Base-by-base conservation (phyloP, 768 basidiomycete genomes). In the Lentinula sp. region DNA sequence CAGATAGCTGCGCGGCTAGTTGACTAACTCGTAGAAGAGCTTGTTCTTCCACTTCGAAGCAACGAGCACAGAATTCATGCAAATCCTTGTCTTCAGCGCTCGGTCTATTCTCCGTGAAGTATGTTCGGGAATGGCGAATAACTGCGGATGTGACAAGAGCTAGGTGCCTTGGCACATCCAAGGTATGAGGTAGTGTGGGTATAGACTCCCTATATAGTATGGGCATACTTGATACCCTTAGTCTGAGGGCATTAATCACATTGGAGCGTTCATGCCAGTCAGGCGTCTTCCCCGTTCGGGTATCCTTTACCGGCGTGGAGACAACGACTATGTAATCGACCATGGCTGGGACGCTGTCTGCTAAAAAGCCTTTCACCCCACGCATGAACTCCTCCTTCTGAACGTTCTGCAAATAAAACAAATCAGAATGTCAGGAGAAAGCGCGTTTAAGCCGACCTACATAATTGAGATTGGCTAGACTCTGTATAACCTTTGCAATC, bases 401-500 rank as follows among this genome's bases (percentile, higher is more conserved):
- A 12, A 81, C 76, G 46, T 71, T 80, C 88, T 90, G 59, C 9
- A 61, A 33, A 48, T 57, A 23, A 36, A 41, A 45, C 41, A 28
- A 8, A 8, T 39, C 37, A 39, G 37, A 36, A 5, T 55, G 3
- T 41, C 3, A 41, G 39, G 7, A 28, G 42, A 39, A 42, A 57
- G 3, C 39, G 41, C 33, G 53, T 41, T 10, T 35, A 65, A 16
- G 23, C 15, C 5, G 16, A 74, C 86, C 66, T 69, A 88, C 90
- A 7, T 82, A 71, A 64, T 91, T 93, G 59, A 95, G 75, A 71
- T 95, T 95, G 5, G 93, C 93, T 43, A 95, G 76, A 65, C 89
- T 94, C 72, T 93, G 91, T 18, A 95, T 81, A n/a, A 89, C 90
- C 72, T 93, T 94, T 6, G 92, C 93, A 57, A 95, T 86, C 65